Evolutionary conservation across 192 early-diverging fungal species (phyloP), one percentile per base, ranked within the genome.

Genomic region (Entomortierella lignicola): DNA sequence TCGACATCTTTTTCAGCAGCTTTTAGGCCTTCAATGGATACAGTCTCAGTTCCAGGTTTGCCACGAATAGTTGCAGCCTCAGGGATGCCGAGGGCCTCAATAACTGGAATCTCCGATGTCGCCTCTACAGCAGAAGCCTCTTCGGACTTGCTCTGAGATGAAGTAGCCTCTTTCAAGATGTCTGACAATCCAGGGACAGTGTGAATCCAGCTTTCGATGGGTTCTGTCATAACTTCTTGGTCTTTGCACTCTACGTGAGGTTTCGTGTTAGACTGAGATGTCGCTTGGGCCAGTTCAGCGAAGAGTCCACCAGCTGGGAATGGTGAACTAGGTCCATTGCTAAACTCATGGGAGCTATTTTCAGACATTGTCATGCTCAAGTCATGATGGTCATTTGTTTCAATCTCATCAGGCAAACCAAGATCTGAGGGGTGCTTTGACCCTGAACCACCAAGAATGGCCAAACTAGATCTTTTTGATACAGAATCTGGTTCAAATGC

Each of bases 181-280:
- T 29, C 47, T 7, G 41, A 8, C 41, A 79, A 31, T 1, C 63
- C 67, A 37, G 66, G 75, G 21, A 79, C 26, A 20, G 60, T 70
- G 48, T 70, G 75, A 27, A 79, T 79, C 75, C 75, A 79, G 62
- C 63, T 70, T 66, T 81, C 72, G 31, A 74, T 74, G 2, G 70
- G 72, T 41, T 72, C 71, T 11, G 69, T 72, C 66, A 69, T 71
- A 4, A 60, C 41, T 30, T 72, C 71, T 47, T 72, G 72, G 26
- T 81, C 71, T 47, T 59, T 69, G 52, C 63, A 72, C 29, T 81
- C 72, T 4, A 42, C 42, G 12, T 47, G 3, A 8, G 64, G n/a
- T 37, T 60, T 72, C 21, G 57, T 7, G 32, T 59, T 58, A 23
- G 62, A 31, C 12, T 60, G 51, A 17, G 82, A 63, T 27, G 63